Base-by-base conservation (phyloP, 179 eudicot species). In the Heliamphora pulchella region DNA sequence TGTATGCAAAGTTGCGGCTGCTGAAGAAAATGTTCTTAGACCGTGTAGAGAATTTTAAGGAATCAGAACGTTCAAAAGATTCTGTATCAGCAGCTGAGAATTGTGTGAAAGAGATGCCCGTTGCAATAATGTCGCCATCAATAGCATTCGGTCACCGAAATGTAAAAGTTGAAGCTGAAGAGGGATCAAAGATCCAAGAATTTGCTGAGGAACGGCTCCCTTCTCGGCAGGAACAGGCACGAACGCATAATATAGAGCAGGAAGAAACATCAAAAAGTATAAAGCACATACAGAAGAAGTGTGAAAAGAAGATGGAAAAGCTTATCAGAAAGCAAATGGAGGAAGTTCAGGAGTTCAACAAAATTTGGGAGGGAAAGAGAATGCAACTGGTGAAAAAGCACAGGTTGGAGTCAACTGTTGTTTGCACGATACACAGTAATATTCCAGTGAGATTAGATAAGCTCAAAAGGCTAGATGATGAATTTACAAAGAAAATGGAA, bases 401-500 rank as follows among this genome's bases (percentile, higher is more conserved):
- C 77, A 74, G 74, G 54, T 3, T 77, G 74, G 84, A 86, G 51
- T 69, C 58, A 5, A 78, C 81, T 55, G 8, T 86, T 65, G 61
- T 75, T 31, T 80, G 85, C 31, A 5, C 76, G 31, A 78, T 81
- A 55, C 78, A 85, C 74, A 64, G 50, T 59, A n/a, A 83, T 51
- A 51, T 5, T 70, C 59, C 80, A 14, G 39, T 71, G 43, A 63
- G 80, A 51, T 70, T 63, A 18, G 85, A 81, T 13, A 80, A 81
- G 69, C 82, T 84, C 48, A 84, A 81, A 66, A 61, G 48, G 22
- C 22, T 78, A 59, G 84, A 84, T 0, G 75, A 54, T 74, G 51
- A 44, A 11, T 85, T 80, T 83, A 74, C 86, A 15, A 85, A 83
- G 87, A 87, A 87, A 73, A 74, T 83, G 79, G 86, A 88, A 75